Base-by-base conservation (phyloP, 768 basidiomycete species). In the Psilocybe subaeruginosa region DNA sequence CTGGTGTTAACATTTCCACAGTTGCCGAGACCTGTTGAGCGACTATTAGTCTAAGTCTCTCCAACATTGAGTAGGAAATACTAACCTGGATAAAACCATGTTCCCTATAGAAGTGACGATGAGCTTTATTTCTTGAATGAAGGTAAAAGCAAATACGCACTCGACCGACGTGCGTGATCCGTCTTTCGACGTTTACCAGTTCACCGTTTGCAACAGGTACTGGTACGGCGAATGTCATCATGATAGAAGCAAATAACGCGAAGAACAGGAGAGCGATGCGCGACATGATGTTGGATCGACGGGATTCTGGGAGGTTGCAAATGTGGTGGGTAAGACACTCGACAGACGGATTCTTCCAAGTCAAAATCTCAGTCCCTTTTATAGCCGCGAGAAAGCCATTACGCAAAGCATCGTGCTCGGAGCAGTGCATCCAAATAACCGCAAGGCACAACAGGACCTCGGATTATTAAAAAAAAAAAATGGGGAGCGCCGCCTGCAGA, bases 51-150 rank as follows among this genome's bases (percentile, higher is more conserved):
- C 31, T 33, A 3, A 31, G 47, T 74, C 49, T n/a, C 29, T n/a
- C 29, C 14, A 43, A 52, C 43, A 30, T 23, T 33, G 17, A 54
- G 1, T 9, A 33, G 12, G 59, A 46, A 46, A 43, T 9, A 68
- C 73, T 68, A 17, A 77, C 80, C 85, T 56, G 80, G 81, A 61
- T 85, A 63, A 70, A 83, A 92, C 83, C 82, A 92, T 35, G 90
- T 92, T 43, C 84, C 89, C 90, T 91, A 64, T 2, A 59, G 46
- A 66, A 60, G 52, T 47, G 54, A 58, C 46, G 46, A 58, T 66
- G 62, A 64, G 54, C 39, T 16, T 53, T 51, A 46, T 17, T 35
- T 29, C 57, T 23, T 11, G 49, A 49, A 51, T 50, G 48, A 58
- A 35, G 45, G 41, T 46, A 14, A 56, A 43, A 56, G 41, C 41